Evolutionary conservation across 805 yeast genomes (phyloP).

Genomic region (Wickerhamomyces bisporus): DNA sequence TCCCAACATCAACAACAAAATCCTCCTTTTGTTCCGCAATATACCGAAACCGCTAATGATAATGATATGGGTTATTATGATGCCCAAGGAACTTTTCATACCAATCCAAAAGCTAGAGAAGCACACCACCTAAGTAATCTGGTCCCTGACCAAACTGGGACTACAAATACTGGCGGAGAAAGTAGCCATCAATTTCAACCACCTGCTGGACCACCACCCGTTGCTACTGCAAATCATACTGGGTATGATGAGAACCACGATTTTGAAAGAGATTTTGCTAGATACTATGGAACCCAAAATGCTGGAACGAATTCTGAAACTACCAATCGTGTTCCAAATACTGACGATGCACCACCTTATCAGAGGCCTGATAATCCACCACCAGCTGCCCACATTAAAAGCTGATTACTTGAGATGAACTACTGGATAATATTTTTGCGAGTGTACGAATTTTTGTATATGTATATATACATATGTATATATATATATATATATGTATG

Average conservation of each 20-base stretch:
- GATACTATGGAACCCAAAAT: constrained; percentile 13
- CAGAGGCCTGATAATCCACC: constrained; percentile 24
- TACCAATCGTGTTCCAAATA: background rate
- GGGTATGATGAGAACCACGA: constrained; percentile 13
- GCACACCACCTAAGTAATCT: constrained; percentile 15
- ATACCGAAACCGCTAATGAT: constrained; percentile 61
- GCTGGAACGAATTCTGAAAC: background rate
- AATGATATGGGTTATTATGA: constrained; percentile 64
- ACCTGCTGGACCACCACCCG: constrained; percentile 5
- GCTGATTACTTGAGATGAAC: no score
- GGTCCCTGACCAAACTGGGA: constrained; percentile 22
- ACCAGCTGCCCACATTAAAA: constrained; percentile 10
- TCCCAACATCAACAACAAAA: constrained; percentile 29
- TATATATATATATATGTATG: no score
- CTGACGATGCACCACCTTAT: background rate
- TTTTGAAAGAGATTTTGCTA: constrained; percentile 22
- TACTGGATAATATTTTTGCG: no score
- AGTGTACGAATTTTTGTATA: no score
- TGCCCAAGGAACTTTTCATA: constrained; percentile 24
- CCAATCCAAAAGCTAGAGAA: constrained; percentile 28
- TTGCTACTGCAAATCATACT: constrained; percentile 4
- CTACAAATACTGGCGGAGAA: background rate
- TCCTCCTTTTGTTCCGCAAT: constrained; percentile 61
- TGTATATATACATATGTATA: no score
- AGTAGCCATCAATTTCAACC: background rate